A percentile compares a stretch with the other conserved stretches of the same genome.
Conservation (phyloP, 306 rosid genomes). For the Pyrus betulifolia region DNA sequence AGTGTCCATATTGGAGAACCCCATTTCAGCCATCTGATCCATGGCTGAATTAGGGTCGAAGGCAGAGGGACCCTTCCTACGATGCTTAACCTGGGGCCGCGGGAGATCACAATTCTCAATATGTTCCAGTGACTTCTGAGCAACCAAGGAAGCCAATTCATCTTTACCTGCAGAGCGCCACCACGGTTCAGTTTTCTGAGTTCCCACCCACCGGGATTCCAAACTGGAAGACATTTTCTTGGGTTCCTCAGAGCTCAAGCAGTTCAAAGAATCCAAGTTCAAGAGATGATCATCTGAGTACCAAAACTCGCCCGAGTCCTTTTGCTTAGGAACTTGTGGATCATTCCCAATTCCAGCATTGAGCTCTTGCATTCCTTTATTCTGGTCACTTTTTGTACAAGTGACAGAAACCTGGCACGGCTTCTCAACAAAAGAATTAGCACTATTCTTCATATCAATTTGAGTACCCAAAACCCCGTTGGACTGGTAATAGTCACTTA, state of each 20-base stretch:
- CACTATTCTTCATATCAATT: conserved; percentile 17
- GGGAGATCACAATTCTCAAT: conserved; percentile 91
- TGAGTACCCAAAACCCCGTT: conserved; percentile 20
- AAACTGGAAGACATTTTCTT: conserved; percentile 37
- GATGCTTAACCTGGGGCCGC: conserved; percentile 42
- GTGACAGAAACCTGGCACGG: conserved; percentile 25
- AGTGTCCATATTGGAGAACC: conserved; percentile 28
- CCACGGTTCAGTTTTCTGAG: conserved; percentile 61
- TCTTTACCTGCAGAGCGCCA: conserved; percentile 74
- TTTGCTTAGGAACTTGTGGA: conserved; percentile 29
- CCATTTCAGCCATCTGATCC: conserved; percentile 31
- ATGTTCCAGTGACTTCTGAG: conserved; percentile 63
- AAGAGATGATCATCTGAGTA: conserved; percentile 39
- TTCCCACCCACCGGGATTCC: conserved; percentile 43
- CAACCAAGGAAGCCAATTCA: conserved; percentile 78
- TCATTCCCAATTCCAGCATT: conserved; percentile 31
- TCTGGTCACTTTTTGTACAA: conserved; percentile 18
- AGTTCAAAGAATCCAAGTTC: conserved; percentile 42
- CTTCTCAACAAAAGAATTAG: conserved; percentile 22
- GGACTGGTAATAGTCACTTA: conserved; percentile 23
- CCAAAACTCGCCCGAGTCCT: conserved; percentile 35
- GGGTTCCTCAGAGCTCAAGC: conserved; percentile 32
- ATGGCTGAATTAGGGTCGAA: conserved; percentile 35
- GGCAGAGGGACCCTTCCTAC: conserved; percentile 20
- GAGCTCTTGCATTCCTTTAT: conserved; percentile 20